Evolutionary conservation across 2,329 filamentous ascomycete species (phyloP).

Genomic region (Colletotrichum agaves): DNA sequence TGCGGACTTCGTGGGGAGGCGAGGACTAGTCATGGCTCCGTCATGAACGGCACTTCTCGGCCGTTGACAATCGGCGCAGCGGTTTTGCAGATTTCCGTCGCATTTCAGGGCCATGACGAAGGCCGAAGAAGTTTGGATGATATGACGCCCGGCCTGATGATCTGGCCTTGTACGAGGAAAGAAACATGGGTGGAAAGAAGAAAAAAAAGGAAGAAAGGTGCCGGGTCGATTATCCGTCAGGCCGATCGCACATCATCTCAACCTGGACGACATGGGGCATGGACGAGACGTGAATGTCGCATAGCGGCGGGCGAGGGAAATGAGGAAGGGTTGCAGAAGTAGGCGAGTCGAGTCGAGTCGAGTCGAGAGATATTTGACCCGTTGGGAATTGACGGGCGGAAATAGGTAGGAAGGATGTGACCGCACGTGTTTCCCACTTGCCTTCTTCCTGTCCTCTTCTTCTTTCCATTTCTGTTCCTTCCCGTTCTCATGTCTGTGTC

Average conservation of each 20-base stretch:
- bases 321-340: slow-evolving; percentile 4
- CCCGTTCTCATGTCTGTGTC: slow-evolving; percentile 7
- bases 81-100: background rate
- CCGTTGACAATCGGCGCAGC: background rate
- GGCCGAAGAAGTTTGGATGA: background rate
- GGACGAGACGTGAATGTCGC: too few relatives aligned
- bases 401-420: background rate
- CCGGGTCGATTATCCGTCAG: slow-evolving; percentile 11
- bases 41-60: slow-evolving; percentile 5
- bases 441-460: background rate
- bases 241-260: background rate
- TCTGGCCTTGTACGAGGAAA: background rate
- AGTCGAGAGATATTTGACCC: background rate
- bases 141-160: background rate
- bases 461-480: background rate
- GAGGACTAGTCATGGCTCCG: slow-evolving; percentile 22
- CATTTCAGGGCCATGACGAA: background rate
- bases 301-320: background rate
- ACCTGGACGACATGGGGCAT: background rate
- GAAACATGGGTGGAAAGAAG: slow-evolving; percentile 5
- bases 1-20: background rate
- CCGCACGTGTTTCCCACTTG: background rate
- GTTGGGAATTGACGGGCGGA: background rate
- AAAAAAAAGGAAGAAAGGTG: background rate
- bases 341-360: slow-evolving; percentile 3